Base-by-base conservation (phyloP, 2,329 filamentous ascomycete species). In the Ustilaginoidea virens region DNA sequence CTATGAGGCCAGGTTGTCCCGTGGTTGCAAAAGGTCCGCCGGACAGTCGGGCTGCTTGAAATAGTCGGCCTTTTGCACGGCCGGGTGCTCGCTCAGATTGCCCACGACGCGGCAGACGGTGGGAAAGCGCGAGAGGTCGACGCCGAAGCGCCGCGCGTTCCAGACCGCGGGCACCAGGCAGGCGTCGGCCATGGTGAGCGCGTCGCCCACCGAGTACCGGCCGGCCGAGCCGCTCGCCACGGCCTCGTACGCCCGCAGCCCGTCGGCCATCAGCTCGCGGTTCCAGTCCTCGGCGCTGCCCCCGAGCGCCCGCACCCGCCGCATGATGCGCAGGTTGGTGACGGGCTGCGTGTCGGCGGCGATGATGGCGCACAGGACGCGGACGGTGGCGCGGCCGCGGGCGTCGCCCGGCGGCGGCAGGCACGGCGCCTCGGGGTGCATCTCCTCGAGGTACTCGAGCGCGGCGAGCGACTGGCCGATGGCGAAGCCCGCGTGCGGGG, bases 381-480 rank as follows among this genome's bases (percentile, higher is more conserved):
- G 61, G 0, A 69, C 65, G 3, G 48, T 43, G 0, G 69, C 69
- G 12, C 71, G 56, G 0, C 38, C 42, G 3, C 48, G 38, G 0
- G 54, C 45, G 16, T 65, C 47, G 0, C 51, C 46, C 0, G 35
- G 5, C 0, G 70, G 66, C 1, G 70, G 70, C 1, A 74, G 55
- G 1, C 74, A 54, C 0, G 51, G 38, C 0, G 44, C 33, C 0
- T 52, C 40, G 0, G 64, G 59, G 24, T 61, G 59, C 2, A 48
- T 46, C 37, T 76, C 70, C 27, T 75, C 70, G 3, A 77, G 56
- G 36, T 66, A 77, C 40, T 76, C 70, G 4, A 77, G 53, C 0
- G 69, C 69, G 2, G 72, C 65, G 20, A 72, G 44, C 4, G 68
- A 74, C 40, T 74, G 69, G 4, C 58, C 61, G 17, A 67, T 60